Base-by-base conservation (phyloP, 148 eudicot genomes). In the Euryodendron excelsum region DNA sequence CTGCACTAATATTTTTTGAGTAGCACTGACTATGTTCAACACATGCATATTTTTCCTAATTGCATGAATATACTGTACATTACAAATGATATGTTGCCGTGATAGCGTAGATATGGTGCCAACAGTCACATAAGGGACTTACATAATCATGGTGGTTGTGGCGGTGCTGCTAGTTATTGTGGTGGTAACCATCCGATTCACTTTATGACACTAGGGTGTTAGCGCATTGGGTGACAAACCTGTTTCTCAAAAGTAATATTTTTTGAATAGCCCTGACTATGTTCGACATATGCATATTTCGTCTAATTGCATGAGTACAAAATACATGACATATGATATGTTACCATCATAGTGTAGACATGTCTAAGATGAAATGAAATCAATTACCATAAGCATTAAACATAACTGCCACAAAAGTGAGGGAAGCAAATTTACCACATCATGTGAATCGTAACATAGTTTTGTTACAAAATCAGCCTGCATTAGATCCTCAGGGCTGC, bases 401-500 rank as follows among this genome's bases (percentile, higher is more conserved):
- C 36, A 37, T 34, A 15, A 34, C 13, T 25, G 21, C 64, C n/a
- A 74, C 28, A 15, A n/a, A 63, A 10, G 15, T 2, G 56, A 61
- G 36, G 74, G 31, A 67, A 28, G 75, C 3, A 78, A 72, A 82
- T 83, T 36, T 78, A 96, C 99, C 97, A 82, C 72, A 86, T 96
- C 98, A 82, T 82, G 80, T 12, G 95, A 77, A 77, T 86, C 83
- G 45, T 77, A 89, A 78, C 81, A 85, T 39, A 96, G 82, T 67
- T 81, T 92, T 45, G 92, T 89, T 77, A 89, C 84, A 85, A 89
- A 88, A 77, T 92, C 93, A 34, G 87, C 91, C 75, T 86, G 88
- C 58, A 82, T 80, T 75, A 92, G 83, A 77, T 90, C 91, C 53
- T 90, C 98, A 63, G 88, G 82, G 73, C 87, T 78, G 56, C 95